phyloP scores from a whole-genome alignment of 169 alveolate genomes.

The Plasmodium vinckei region DNA sequence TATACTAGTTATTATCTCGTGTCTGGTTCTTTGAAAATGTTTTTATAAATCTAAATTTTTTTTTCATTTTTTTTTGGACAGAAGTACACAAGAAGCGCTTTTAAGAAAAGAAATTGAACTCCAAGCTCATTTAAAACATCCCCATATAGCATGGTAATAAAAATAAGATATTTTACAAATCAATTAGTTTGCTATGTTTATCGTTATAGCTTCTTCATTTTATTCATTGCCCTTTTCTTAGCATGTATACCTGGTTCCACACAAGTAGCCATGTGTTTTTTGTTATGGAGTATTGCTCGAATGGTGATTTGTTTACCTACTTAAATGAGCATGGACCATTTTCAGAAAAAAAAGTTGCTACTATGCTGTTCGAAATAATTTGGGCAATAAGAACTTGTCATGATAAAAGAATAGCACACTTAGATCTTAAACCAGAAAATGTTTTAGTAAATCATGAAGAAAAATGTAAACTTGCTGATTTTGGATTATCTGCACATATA shows the following conservation, averaged over 20 bases:
- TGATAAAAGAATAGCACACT: conserved; percentile 90
- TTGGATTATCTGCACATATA: conserved; percentile 90
- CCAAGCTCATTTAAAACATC: conserved; percentile 91
- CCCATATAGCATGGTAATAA: conserved; percentile 87
- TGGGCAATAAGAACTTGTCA: conserved; percentile 92
- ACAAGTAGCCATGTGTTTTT: conserved; percentile 86
- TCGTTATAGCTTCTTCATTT: too few relatives aligned
- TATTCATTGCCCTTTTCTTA: conserved; percentile 20
- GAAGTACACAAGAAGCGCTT: conserved; percentile 88
- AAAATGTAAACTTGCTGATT: conserved; percentile 88
- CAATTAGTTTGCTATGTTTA: not conserved
- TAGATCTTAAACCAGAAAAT: conserved; percentile 89
- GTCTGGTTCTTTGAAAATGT: too few relatives aligned
- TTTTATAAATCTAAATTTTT: not conserved
- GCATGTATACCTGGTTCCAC: conserved; percentile 89
- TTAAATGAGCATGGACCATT: conserved; percentile 81
- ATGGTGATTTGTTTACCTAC: conserved; percentile 85
- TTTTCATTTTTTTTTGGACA: conserved; percentile 5
- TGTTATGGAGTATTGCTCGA: conserved; percentile 89
- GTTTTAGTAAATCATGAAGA: conserved; percentile 86
- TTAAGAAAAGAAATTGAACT: conserved; percentile 91
- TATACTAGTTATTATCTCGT: too few relatives aligned
- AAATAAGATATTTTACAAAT: not conserved
- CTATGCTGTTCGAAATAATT: conserved; percentile 85
- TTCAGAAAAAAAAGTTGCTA: conserved; percentile 83